Evolutionary conservation across 306 rosid species (phyloP).

Genomic region (Begonia masoniana): DNA sequence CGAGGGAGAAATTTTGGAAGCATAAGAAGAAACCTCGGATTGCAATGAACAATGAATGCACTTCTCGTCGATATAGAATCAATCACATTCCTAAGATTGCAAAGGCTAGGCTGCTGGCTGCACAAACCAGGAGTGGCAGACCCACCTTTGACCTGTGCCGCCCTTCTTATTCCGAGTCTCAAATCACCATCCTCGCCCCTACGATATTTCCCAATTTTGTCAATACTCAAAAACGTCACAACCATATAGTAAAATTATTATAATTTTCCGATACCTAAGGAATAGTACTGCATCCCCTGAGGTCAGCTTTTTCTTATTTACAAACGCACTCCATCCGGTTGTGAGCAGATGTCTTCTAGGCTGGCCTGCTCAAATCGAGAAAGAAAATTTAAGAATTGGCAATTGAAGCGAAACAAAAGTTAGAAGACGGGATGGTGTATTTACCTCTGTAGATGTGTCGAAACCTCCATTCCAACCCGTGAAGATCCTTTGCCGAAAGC

Average conservation of each 20-base stretch:
- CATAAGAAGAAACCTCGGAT: constrained; percentile 53
- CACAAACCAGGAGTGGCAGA: constrained; percentile 30
- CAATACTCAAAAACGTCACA: neutral
- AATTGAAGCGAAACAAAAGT: too few relatives aligned
- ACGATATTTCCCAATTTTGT: constrained; percentile 1
- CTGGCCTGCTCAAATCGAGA: constrained; percentile 48
- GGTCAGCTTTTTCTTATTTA: constrained; percentile 93
- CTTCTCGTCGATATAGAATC: constrained; percentile 50
- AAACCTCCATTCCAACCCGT: constrained; percentile 87
- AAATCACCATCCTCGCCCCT: constrained; percentile 91
- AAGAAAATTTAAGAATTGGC: too few relatives aligned
- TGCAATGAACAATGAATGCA: constrained; percentile 60
- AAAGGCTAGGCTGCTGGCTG: constrained; percentile 41
- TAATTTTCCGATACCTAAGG: constrained; percentile 42
- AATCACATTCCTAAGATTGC: constrained; percentile 45
- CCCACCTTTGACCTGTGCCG: constrained; percentile 58
- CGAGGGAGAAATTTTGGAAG: neutral
- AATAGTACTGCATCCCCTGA: constrained; percentile 98
- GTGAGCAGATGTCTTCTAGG: constrained; percentile 99
- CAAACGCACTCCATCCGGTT: constrained; percentile 99
- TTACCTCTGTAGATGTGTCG: constrained; percentile 88
- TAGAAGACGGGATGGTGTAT: too few relatives aligned
- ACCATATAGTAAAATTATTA: neutral
- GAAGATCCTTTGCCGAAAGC: constrained; percentile 93
- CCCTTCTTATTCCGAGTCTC: constrained; percentile 87